These are phyloP conservation scores for Prunella vulgaris DNA, from an alignment of 257 asterid genomes.

Conservation along the genomic window DNA sequence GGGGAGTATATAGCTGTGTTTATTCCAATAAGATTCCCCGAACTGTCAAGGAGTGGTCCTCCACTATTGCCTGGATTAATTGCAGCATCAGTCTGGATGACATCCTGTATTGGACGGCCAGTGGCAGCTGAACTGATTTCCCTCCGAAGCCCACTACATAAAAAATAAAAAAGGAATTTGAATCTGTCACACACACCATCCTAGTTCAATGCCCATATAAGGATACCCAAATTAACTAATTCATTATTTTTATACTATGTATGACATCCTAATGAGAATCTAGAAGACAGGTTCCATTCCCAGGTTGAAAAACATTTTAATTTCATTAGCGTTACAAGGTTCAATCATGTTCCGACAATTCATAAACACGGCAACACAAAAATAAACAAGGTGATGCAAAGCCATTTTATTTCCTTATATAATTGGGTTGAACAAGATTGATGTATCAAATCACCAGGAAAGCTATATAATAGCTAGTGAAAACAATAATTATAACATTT, in stretches of 20 bases:
- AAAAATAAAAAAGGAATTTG: not conserved
- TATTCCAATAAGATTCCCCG: constrained; percentile 94
- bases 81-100: constrained; percentile 99
- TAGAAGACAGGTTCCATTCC: not conserved
- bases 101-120: constrained; percentile 99
- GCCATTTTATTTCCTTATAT: not conserved
- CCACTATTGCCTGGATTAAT: constrained; percentile 99
- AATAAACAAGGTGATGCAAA: not conserved
- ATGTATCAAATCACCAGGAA: constrained; percentile 4
- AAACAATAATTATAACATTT: not conserved
- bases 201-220: not conserved
- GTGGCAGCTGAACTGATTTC: constrained; percentile 98
- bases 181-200: constrained; percentile 7
- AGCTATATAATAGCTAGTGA: not conserved
- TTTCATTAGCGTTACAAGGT: not conserved
- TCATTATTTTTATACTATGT: constrained; percentile 10
- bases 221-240: not conserved
- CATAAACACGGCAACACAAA: not conserved
- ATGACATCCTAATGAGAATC: not conserved
- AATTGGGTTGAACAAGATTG: not conserved
- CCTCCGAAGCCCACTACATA: constrained; percentile 88
- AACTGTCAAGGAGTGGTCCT: constrained; percentile 96
- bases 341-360: constrained; percentile 1
- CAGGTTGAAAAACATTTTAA: not conserved
- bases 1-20: constrained; percentile 99